Conservation (phyloP, 805 yeast genomes). For the Monosporozyma siamensis region DNA sequence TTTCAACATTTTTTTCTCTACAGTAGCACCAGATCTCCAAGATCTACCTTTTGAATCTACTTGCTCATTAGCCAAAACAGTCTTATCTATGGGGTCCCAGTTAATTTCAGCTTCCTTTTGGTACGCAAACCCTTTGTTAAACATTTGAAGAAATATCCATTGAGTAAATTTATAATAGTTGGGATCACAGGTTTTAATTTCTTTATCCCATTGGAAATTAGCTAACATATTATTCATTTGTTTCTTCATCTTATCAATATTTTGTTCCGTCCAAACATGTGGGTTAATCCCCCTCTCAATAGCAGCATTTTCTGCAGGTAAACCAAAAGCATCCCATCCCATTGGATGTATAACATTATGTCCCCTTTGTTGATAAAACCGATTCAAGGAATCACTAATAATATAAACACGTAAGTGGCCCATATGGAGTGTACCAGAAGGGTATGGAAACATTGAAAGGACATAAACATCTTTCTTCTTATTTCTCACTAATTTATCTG, state of each 20-base stretch:
- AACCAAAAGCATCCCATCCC: conserved; percentile 99
- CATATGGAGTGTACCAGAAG: conserved; percentile 86
- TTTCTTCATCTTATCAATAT: conserved; percentile 75
- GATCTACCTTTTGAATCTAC: conserved; percentile 85
- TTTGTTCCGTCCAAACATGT: conserved; percentile 68
- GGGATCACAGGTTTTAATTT: conserved; percentile 75
- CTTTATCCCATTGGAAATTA: conserved; percentile 90
- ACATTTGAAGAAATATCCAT: conserved; percentile 63
- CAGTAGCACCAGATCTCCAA: conserved; percentile 96
- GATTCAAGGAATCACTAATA: conserved; percentile 72
- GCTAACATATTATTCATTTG: conserved; percentile 75
- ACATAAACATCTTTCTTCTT: conserved; percentile 36
- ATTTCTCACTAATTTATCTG: conserved; percentile 3
- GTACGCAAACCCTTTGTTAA: conserved; percentile 75
- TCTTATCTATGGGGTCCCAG: conserved; percentile 96
- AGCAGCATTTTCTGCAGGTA: conserved; percentile 98
- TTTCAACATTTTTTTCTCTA: conserved; percentile 67
- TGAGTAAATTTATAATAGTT: conserved; percentile 93
- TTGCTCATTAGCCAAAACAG: conserved; percentile 94
- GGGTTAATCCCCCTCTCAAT: conserved; percentile 77
- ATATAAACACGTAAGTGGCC: conserved; percentile 93
- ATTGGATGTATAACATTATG: conserved; percentile 81
- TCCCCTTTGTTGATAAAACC: conserved; percentile 72
- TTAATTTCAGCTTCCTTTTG: conserved; percentile 81
- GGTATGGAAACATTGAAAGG: conserved; percentile 90